Evolutionary conservation across 257 asterid species (phyloP).

Genomic region (Catharanthus roseus): DNA sequence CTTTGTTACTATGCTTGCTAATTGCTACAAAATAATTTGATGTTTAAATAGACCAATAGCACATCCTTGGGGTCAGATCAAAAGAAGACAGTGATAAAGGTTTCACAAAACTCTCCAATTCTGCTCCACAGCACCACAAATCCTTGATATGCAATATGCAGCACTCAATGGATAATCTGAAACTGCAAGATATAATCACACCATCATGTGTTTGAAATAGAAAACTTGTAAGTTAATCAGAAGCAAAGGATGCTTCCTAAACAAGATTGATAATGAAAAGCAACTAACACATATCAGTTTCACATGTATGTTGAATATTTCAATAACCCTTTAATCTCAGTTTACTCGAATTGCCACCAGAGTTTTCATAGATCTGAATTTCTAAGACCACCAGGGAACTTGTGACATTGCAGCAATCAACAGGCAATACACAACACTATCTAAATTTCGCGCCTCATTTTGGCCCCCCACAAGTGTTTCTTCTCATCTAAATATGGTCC

Average conservation of each 20-base stretch:
- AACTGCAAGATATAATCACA: constrained; percentile 45
- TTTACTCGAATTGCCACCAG: neutral
- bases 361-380: too few species aligned
- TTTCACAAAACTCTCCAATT: constrained; percentile 68
- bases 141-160: constrained; percentile 76
- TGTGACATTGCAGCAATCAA: neutral
- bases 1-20: neutral
- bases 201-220: constrained; percentile 9
- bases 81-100: neutral
- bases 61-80: neutral
- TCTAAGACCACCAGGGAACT: too few species aligned
- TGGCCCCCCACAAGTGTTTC: neutral
- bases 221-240: neutral
- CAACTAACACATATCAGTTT: neutral
- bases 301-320: neutral
- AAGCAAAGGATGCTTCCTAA: neutral
- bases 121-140: constrained; percentile 62
- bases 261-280: neutral
- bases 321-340: neutral
- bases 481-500: neutral
- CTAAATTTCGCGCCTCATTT: neutral
- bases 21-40: neutral
- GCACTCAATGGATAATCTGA: constrained; percentile 83
- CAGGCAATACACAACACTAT: neutral
- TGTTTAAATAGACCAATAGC: neutral